Percentiles rank a stretch among this genome's conserved stretches.
These are phyloP conservation scores for Hypocrella siamensis DNA, from an alignment of 2,329 filamentous ascomycete genomes.

Conservation along the genomic window DNA sequence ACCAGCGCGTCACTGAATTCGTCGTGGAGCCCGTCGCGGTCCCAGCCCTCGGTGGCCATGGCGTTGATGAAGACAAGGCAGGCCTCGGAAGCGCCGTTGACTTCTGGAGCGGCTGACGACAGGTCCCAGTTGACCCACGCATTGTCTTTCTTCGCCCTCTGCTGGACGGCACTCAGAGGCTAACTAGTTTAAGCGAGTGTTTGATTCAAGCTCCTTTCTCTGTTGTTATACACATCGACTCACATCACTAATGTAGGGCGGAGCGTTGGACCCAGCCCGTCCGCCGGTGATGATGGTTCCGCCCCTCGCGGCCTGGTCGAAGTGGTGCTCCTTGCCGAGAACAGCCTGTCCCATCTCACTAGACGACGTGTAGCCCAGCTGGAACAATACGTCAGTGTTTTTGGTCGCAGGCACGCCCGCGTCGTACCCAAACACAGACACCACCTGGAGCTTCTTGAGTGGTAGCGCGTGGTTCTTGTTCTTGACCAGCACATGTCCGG, in stretches of 20 bases:
- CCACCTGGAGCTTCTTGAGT: constrained; percentile 35
- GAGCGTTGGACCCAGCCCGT: constrained; percentile 32
- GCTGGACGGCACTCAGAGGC: constrained; percentile 41
- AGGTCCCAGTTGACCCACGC: constrained; percentile 37
- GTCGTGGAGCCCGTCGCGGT: constrained; percentile 51
- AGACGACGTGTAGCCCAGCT: constrained; percentile 30
- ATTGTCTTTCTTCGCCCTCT: constrained; percentile 34
- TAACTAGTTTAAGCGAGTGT: constrained; percentile 10
- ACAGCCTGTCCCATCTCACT: constrained; percentile 27
- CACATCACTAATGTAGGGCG: constrained; percentile 32
- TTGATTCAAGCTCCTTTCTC: neutral
- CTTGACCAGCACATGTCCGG: constrained; percentile 62
- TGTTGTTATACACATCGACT: constrained; percentile 6
- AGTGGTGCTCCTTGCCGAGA: constrained; percentile 25
- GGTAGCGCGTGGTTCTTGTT: constrained; percentile 50
- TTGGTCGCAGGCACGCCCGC: constrained; percentile 35
- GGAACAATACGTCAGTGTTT: constrained; percentile 28
- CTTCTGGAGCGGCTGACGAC: constrained; percentile 14
- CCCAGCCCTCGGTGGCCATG: constrained; percentile 64
- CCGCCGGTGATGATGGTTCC: constrained; percentile 37
- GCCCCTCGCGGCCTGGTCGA: constrained; percentile 31
- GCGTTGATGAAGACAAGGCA: constrained; percentile 73
- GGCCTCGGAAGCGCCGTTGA: constrained; percentile 33
- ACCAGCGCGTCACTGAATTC: constrained; percentile 48
- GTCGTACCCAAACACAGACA: constrained; percentile 49